A percentile compares a stretch with the other conserved stretches of the same genome.
These are phyloP conservation scores for Phytophthora idaei DNA, from an alignment of 352 stramenopile genomes.

Conservation along the genomic window DNA sequence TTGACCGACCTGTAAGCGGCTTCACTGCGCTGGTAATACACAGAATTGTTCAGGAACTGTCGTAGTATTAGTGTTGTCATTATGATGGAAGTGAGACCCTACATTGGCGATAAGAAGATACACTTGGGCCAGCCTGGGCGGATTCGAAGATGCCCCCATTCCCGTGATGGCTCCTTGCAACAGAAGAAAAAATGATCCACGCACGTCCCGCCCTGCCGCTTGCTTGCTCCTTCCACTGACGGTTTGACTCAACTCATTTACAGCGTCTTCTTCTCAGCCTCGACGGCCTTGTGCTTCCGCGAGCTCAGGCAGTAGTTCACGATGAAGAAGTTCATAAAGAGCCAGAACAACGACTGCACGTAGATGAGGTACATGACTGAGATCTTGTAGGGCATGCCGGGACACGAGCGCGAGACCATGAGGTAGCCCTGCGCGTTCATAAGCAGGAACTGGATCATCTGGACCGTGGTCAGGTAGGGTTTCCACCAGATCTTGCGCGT, in stretches of 20 bases:
- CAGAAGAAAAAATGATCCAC: constrained; percentile 6
- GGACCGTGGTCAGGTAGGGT: constrained; percentile 93
- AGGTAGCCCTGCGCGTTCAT: constrained; percentile 48
- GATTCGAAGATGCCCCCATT: constrained; percentile 1
- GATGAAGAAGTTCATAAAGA: constrained; percentile 98
- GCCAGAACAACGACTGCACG: constrained; percentile 89
- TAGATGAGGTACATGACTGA: constrained; percentile 50
- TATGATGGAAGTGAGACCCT: constrained; percentile 35
- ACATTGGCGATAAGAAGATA: constrained; percentile 41
- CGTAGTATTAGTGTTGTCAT: constrained; percentile 35
- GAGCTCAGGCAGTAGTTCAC: constrained; percentile 82
- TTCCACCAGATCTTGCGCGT: constrained; percentile 98
- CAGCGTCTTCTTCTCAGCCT: constrained; percentile 46
- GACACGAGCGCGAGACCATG: constrained; percentile 46
- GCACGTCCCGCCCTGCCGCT: constrained; percentile 10
- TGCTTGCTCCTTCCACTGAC: constrained; percentile 32
- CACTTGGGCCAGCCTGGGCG: constrained; percentile 28
- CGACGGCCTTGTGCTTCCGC: constrained; percentile 39
- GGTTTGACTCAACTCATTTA: constrained; percentile 38
- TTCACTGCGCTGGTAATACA: neutral
- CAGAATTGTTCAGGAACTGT: constrained; percentile 28
- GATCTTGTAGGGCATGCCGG: constrained; percentile 48
- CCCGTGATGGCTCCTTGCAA: constrained; percentile 10
- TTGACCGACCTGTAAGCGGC: no score
- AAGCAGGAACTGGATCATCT: constrained; percentile 76